Base-by-base conservation (phyloP, 2,329 filamentous ascomycete species). In the Corynespora cassiicola region DNA sequence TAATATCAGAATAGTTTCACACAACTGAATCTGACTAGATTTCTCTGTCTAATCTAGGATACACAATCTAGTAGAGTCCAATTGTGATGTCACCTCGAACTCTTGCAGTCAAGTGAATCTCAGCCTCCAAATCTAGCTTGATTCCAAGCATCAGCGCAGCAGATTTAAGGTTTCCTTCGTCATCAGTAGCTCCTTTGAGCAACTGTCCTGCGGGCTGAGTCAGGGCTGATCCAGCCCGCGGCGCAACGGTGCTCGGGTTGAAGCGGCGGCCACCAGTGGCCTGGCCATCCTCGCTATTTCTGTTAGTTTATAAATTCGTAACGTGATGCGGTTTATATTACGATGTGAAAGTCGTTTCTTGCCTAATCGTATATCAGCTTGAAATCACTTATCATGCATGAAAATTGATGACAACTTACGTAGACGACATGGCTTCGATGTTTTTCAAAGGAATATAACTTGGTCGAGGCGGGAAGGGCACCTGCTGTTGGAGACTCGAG, bases 121-220 rank as follows among this genome's bases (percentile, higher is more conserved):
- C 79, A 6, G 79, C 78, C 62, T 82, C 78, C n/a, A 82, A 65
- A 58, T 82, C 79, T 21, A 82, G 72, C 70, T 82, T 81, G 68
- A 82, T 80, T 33, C 79, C 79, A 25, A 82, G 71, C 56, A 81
- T 72, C 35, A 82, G 70, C 2, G 75, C 76, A 2, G 79, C 77
- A 24, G 73, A 57, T 64, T 79, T 82, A 45, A 78, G 68, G 45
- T 77, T 74, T 37, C 79, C 78, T 34, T 80, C 61, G 18, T 75
- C 73, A 40, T 80, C 76, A 27, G 72, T 72, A n/a, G 78, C 74
- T 12, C 78, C 78, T 61, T 73, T 75, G 41, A 82, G 73, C 14
- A 82, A 70, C 11, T 14, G 31, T n/a, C 42, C 42, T n/a, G 45
- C 61, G 22, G 66, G 63, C 28, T 62, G 56, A 17, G 60, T 46